phyloP scores from a whole-genome alignment of 2,329 filamentous ascomycete genomes.

The Dothideomycetes sp. region DNA sequence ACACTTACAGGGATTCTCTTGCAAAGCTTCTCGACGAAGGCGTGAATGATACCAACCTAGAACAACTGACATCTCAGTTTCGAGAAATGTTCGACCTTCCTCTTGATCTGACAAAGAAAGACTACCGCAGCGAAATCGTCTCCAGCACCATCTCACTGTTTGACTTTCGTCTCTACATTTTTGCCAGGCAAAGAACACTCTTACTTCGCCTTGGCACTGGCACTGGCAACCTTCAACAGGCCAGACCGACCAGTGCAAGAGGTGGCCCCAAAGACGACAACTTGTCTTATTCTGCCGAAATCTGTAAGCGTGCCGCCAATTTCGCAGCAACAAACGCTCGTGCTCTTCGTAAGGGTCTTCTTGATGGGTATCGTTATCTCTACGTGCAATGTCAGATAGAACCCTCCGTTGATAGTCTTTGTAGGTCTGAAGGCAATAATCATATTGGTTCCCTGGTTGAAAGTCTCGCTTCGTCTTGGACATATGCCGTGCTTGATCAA shows the following conservation, averaged over 20 bases:
- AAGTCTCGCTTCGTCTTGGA: slow-evolving; percentile 68
- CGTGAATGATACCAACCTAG: background rate
- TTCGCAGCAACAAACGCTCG: slow-evolving; percentile 76
- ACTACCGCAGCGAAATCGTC: slow-evolving; percentile 84
- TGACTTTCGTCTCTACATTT: slow-evolving; percentile 90
- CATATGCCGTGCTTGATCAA: slow-evolving; percentile 66
- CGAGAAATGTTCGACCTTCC: slow-evolving; percentile 24
- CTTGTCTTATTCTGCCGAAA: slow-evolving; percentile 69
- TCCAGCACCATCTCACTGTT: slow-evolving; percentile 93
- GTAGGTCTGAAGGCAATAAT: slow-evolving; percentile 25
- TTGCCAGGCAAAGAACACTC: slow-evolving; percentile 75
- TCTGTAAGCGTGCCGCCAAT: slow-evolving; percentile 71
- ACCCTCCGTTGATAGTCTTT: slow-evolving; percentile 18
- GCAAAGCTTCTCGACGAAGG: background rate
- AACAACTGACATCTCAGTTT: slow-evolving; percentile 4
- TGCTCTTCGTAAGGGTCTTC: slow-evolving; percentile 69
- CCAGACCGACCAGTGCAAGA: background rate
- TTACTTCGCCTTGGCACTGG: slow-evolving; percentile 60
- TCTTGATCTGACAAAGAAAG: slow-evolving; percentile 47
- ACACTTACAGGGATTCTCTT: slow-evolving; percentile 10
- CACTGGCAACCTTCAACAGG: slow-evolving; percentile 10
- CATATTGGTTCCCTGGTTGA: slow-evolving; percentile 44
- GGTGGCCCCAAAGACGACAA: slow-evolving; percentile 47
- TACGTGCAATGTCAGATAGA: background rate
- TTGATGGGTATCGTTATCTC: slow-evolving; percentile 46